Evolutionary conservation across 352 stramenopile genomes (phyloP).

Genomic region (Globisporangium takayamanum): DNA sequence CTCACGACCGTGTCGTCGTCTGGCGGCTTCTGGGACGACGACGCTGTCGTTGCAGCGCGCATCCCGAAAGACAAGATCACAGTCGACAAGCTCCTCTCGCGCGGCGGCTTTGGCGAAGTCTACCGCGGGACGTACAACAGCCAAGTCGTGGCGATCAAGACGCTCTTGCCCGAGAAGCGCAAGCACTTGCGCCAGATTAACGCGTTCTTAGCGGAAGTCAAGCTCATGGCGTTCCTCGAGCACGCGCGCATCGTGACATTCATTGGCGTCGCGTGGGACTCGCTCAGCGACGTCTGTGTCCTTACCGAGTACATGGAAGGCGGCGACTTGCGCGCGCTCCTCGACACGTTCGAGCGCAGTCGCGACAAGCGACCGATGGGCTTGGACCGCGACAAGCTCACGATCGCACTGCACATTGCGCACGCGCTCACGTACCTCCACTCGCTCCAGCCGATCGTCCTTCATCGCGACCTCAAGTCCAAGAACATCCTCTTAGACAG

Average conservation of each 20-base stretch:
- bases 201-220: conserved; percentile 33
- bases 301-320: conserved; percentile 38
- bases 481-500: conserved; percentile 34
- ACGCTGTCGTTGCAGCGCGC: conserved; percentile 15
- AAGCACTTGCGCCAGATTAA: conserved; percentile 24
- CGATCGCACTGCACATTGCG: conserved; percentile 38
- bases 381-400: conserved; percentile 44
- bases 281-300: conserved; percentile 29
- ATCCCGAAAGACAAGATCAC: conserved; percentile 24
- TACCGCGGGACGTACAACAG: conserved; percentile 21
- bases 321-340: conserved; percentile 33
- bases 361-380: conserved; percentile 23
- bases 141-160: conserved; percentile 21
- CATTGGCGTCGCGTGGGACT: conserved; percentile 37
- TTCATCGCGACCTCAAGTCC: conserved; percentile 34
- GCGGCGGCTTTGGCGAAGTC: conserved; percentile 30
- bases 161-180: conserved; percentile 15
- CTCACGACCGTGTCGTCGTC: background rate
- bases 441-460: conserved; percentile 31
- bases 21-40: conserved; percentile 17
- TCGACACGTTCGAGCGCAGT: background rate
- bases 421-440: conserved; percentile 45
- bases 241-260: conserved; percentile 36
- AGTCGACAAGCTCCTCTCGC: conserved; percentile 17
- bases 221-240: conserved; percentile 34